Evolutionary conservation across 192 early-diverging fungal genomes (phyloP).

Genomic region (Backusella tuberculispora): DNA sequence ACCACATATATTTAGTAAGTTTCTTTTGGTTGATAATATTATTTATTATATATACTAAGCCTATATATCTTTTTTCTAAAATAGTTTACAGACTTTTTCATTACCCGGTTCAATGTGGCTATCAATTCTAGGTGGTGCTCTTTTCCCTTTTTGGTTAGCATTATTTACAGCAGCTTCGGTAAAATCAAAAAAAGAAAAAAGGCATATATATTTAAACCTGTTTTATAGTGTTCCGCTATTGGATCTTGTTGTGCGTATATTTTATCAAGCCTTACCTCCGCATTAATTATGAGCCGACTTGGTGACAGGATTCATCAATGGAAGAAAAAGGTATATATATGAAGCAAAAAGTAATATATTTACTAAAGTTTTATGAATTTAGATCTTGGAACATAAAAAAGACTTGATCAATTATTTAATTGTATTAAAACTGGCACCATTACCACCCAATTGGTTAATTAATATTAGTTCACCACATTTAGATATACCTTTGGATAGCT

Average conservation of each 20-base stretch:
- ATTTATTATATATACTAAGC: not conserved
- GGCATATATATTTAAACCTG: not conserved
- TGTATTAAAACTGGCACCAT: constrained; percentile 52
- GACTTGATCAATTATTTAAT: constrained; percentile 61
- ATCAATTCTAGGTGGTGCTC: constrained; percentile 56
- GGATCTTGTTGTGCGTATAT: constrained; percentile 56
- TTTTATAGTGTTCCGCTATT: constrained; percentile 52
- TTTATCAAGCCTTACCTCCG: constrained; percentile 51
- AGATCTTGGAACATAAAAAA: constrained; percentile 47
- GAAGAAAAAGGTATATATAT: constrained; percentile 46
- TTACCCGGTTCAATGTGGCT: constrained; percentile 69
- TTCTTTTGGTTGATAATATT: constrained; percentile 14
- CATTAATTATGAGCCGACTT: constrained; percentile 49
- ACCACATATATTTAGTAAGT: constrained; percentile 62
- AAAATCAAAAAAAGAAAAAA: not conserved
- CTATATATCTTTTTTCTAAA: no score
- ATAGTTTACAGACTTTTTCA: constrained; percentile 59
- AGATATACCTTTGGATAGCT: constrained; percentile 50
- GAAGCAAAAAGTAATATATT: not conserved
- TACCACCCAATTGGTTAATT: constrained; percentile 63
- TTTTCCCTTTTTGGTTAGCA: constrained; percentile 55
- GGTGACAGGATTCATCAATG: constrained; percentile 45
- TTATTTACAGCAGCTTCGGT: constrained; percentile 52
- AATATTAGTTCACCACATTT: constrained; percentile 61
- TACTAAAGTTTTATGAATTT: not conserved